Evolutionary conservation across 768 basidiomycete genomes (phyloP), one percentile per base, ranked within the genome.

Genomic region (Pisolithus albus): DNA sequence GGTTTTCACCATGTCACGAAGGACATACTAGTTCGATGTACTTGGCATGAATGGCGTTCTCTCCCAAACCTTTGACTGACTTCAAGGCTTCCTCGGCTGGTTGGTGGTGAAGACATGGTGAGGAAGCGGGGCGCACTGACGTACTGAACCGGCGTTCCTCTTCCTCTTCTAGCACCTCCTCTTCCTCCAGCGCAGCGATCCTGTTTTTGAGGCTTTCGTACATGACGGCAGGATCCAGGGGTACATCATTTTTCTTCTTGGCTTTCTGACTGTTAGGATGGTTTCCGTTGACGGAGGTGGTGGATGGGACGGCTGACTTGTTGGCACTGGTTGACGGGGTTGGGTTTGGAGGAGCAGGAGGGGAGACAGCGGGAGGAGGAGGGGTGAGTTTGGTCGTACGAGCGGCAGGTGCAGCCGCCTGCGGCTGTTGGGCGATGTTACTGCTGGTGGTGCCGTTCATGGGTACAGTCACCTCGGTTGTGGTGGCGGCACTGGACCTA

Each of bases 111-210:
- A 49, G 40, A 40, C 43, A 38, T n/a, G 45, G 44, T 54, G 11
- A 13, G 50, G 36, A 18, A 43, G 19, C 19, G 21, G 37, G 19
- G 13, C 38, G 36, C 40, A 9, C 30, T 41, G 46, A 75, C 82
- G 63, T 61, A 92, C 90, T 80, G 59, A 82, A 88, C 65, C 76
- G 75, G 58, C 77, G 75, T 64, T 92, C 90, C 68, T 92, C 90
- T 67, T 93, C 91, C 63, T 92, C 90, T 61, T 88, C 88, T 32
- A 88, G 72, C 7, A 86, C 85, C 61, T 88, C 86, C 63, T 90
- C 90, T 66, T 92, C 90, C 64, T 93, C 90, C 57, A 93, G 72
- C 40, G 88, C 89, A 5, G 91, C 88, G 69, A 93, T 93, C 66
- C 89, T 78, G 66, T 76, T 92, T 79, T 86, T 91, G 61, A 93